phyloP scores from a whole-genome alignment of 257 asterid genomes.

The Nyctanthes arbortristis region DNA sequence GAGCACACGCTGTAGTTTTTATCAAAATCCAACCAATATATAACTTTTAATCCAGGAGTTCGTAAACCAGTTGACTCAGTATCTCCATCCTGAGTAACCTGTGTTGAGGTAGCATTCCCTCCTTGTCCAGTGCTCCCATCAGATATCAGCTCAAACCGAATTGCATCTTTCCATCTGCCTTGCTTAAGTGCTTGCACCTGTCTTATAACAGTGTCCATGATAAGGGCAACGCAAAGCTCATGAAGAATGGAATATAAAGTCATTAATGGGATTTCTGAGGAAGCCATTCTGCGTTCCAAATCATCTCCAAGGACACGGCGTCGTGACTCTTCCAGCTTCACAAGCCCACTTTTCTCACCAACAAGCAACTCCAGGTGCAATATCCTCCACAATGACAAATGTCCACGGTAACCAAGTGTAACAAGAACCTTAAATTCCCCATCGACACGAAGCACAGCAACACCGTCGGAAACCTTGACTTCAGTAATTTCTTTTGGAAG shows the following conservation, averaged over 20 bases:
- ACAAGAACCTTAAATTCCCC: constrained; percentile 96
- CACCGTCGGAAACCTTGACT: constrained; percentile 83
- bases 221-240: constrained; percentile 89
- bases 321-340: constrained; percentile 85
- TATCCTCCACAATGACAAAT: constrained; percentile 96
- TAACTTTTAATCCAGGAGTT: constrained; percentile 92
- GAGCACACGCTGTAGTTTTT: constrained; percentile 62
- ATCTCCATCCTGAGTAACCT: constrained; percentile 77
- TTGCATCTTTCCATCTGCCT: constrained; percentile 98
- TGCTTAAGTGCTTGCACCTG: constrained; percentile 90
- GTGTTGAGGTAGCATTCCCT: constrained; percentile 46
- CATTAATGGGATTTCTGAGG: constrained; percentile 78
- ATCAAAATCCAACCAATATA: constrained; percentile 94
- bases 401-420: constrained; percentile 98
- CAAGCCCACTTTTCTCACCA: constrained; percentile 81
- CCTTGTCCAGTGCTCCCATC: constrained; percentile 82
- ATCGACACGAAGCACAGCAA: constrained; percentile 78
- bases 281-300: constrained; percentile 98
- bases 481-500: constrained; percentile 79
- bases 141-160: constrained; percentile 92
- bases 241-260: constrained; percentile 81
- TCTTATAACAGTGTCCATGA: constrained; percentile 95
- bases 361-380: constrained; percentile 95
- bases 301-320: constrained; percentile 97
- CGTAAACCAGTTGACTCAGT: constrained; percentile 69